phyloP scores from a whole-genome alignment of 306 rosid genomes.

The Prunus kanzakura region DNA sequence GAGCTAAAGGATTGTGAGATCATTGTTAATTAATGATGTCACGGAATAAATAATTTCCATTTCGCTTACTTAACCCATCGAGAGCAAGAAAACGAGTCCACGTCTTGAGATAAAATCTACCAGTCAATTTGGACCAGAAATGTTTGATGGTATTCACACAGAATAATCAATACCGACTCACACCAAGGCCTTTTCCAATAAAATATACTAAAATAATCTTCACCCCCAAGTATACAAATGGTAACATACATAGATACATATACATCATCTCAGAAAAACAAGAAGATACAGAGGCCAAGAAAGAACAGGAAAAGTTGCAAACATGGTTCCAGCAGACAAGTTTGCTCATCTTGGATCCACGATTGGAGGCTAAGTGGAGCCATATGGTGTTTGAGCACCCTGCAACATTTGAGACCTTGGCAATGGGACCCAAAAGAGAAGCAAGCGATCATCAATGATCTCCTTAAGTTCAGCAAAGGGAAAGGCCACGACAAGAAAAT shows the following conservation, averaged over 20 bases:
- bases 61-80: neutral
- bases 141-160: neutral
- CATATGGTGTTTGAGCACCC: constrained; percentile 60
- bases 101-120: neutral
- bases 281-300: neutral
- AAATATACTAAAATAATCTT: neutral
- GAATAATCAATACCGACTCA: constrained; percentile 1
- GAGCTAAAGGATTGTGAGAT: neutral
- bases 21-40: neutral
- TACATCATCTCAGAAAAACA: neutral
- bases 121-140: neutral
- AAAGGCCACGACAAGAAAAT: constrained; percentile 50
- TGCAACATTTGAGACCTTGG: constrained; percentile 38
- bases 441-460: constrained; percentile 46
- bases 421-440: constrained; percentile 53
- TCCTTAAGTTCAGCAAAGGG: constrained; percentile 37
- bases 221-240: neutral
- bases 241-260: neutral
- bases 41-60: neutral
- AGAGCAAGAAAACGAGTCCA: neutral
- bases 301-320: neutral
- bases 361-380: constrained; percentile 38
- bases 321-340: constrained; percentile 33
- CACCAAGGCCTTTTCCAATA: neutral
- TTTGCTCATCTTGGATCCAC: constrained; percentile 56